Base-by-base conservation (phyloP, 1,139 yeast genomes). In the Geotrichum carabidarum region DNA sequence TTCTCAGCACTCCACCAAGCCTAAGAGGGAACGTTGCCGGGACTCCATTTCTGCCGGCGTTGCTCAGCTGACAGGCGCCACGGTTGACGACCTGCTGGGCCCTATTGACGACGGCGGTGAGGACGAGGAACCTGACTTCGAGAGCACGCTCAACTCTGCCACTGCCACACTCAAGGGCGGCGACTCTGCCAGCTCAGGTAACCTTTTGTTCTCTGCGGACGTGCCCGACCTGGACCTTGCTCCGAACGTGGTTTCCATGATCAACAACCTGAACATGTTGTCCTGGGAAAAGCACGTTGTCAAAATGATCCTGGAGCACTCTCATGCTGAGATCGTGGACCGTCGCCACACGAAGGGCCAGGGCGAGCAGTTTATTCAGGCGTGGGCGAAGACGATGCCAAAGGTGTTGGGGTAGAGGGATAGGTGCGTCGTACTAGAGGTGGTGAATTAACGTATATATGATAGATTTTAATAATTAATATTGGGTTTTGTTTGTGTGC, bases 321-420 rank as follows among this genome's bases (percentile, higher is more conserved):
- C 71, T 27, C 68, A 67, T 50, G 66, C 69, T 51, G 58, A 60
- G 56, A 67, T 55, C 37, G 69, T 70, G n/a, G 67, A 70, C 49
- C 61, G 74, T 5, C 59, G 67, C 31, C 54, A 62, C 38, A 55
- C 58, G 44, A 61, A 65, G 1, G 68, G 68, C 9, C 71, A 69
- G 55, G 74, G 74, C 8, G 60, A 61, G 34, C 57, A 54, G 40
- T 48, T 70, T 15, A 44, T 67, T 38, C 58, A 59, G 32, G 62
- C 60, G 55, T 69, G 64, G 64, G 64, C 27, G 27, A 22, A 22
- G 27, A 5, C 4, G 27, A 22, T 22, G 54, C 14, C 55, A 57
- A 17, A 41, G 56, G 11, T 22, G 27, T 22, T 22, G 5, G 27
- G 27, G n/a, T n/a, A 3, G 27, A 22, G 27, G 27, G 4, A 3